A percentile compares a stretch with the other conserved stretches of the same genome.
Evolutionary conservation across 73 alveolate genomes (phyloP).

Genomic region (Paramecium octaurelia): DNA sequence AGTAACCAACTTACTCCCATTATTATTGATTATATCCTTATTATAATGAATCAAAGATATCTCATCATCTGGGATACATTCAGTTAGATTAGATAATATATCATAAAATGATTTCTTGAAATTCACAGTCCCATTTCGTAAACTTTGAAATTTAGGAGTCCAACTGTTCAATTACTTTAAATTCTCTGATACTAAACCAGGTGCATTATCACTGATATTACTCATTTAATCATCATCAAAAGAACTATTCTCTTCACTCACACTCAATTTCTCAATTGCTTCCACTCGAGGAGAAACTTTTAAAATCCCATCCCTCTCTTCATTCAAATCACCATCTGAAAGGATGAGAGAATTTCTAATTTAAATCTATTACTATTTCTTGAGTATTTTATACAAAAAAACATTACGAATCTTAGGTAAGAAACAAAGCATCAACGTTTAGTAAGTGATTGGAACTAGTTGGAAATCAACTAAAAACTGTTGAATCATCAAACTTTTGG

Average conservation of each 20-base stretch:
- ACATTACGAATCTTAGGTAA: neutral
- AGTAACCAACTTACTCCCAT: neutral
- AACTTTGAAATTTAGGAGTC: neutral
- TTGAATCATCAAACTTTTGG: neutral
- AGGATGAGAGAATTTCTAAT: neutral
- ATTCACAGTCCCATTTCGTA: neutral
- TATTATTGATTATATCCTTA: neutral
- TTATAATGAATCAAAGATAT: neutral
- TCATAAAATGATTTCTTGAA: neutral
- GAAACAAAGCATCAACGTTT: neutral
- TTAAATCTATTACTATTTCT: neutral
- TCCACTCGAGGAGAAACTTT: neutral
- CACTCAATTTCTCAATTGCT: neutral
- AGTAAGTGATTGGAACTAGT: neutral
- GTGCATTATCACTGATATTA: neutral
- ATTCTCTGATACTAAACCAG: neutral
- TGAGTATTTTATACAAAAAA: neutral
- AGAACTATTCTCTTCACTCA: neutral
- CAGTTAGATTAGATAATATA: neutral
- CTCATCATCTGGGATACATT: neutral
- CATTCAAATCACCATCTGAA: neutral
- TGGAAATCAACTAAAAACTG: neutral
- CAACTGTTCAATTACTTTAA: neutral
- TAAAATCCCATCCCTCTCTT: neutral
- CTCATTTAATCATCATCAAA: conserved; percentile 13